Evolutionary conservation across 345 rosid species (phyloP).

Genomic region (Salix viminalis): DNA sequence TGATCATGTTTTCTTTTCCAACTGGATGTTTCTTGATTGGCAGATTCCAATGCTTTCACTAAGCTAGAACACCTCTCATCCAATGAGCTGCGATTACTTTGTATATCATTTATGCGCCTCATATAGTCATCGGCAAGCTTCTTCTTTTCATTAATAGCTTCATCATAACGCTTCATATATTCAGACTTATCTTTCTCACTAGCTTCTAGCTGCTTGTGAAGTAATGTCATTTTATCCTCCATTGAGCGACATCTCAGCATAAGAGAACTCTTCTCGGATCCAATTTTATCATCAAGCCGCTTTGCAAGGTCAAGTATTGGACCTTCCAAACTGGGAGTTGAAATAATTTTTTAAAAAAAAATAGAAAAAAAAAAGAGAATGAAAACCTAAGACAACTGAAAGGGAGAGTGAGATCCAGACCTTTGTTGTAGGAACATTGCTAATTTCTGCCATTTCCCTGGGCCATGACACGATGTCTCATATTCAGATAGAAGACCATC

Average conservation of each 20-base stretch:
- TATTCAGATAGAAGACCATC: slow-evolving; percentile 74
- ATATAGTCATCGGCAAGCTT: slow-evolving; percentile 77
- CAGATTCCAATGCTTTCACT: slow-evolving; percentile 63
- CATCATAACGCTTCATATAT: slow-evolving; percentile 86
- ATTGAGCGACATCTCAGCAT: slow-evolving; percentile 69
- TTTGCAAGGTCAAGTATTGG: slow-evolving; percentile 74
- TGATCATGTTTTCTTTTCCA: slow-evolving; percentile 79
- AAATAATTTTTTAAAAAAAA: neutral
- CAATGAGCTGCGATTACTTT: slow-evolving; percentile 67
- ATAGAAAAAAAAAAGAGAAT: neutral
- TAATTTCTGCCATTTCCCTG: slow-evolving; percentile 90
- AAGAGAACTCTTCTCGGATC: slow-evolving; percentile 79
- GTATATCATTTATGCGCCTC: slow-evolving; percentile 65
- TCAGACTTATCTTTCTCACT: slow-evolving; percentile 78
- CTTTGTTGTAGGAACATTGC: slow-evolving; percentile 81
- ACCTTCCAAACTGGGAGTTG: slow-evolving; percentile 72
- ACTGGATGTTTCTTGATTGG: slow-evolving; percentile 62
- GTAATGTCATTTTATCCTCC: slow-evolving; percentile 74
- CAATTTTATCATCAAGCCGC: slow-evolving; percentile 72
- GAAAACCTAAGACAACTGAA: neutral
- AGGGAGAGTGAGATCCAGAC: slow-evolving; percentile 27
- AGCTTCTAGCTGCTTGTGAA: slow-evolving; percentile 80
- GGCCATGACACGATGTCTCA: slow-evolving; percentile 75
- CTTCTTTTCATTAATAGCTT: slow-evolving; percentile 89
- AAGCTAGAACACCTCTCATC: slow-evolving; percentile 80